Evolutionary conservation across 1,139 yeast species (phyloP).

Genomic region (Debaryomyces singareniensis): DNA sequence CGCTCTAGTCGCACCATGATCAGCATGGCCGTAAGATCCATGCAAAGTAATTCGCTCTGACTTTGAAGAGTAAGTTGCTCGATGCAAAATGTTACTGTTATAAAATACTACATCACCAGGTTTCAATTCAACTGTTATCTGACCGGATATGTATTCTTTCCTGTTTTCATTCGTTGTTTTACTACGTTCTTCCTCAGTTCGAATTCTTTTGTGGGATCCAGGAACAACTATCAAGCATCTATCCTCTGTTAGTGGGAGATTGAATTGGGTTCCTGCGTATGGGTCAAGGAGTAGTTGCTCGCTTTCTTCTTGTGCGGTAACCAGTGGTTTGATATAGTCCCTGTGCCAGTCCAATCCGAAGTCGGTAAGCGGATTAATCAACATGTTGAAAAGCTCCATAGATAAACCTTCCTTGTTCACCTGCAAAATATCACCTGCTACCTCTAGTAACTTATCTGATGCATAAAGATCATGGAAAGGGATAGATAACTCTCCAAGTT

Average conservation of each 20-base stretch:
- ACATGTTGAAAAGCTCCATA: conserved; percentile 53
- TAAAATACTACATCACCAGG: conserved; percentile 55
- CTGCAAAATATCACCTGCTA: conserved; percentile 43
- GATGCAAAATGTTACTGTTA: conserved; percentile 47
- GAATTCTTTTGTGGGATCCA: conserved; percentile 41
- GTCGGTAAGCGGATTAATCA: conserved; percentile 50
- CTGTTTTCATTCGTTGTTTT: conserved; percentile 32
- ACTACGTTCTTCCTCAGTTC: conserved; percentile 42
- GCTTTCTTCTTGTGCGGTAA: conserved; percentile 40
- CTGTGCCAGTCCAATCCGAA: conserved; percentile 56
- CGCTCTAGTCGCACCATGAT: conserved; percentile 40
- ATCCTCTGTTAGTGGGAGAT: conserved; percentile 46
- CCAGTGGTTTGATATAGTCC: conserved; percentile 48
- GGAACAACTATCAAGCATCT: conserved; percentile 48
- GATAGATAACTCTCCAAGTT: conserved; percentile 28
- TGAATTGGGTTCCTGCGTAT: conserved; percentile 50
- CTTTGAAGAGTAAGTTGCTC: conserved; percentile 40
- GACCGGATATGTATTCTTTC: conserved; percentile 34
- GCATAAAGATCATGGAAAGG: conserved; percentile 44
- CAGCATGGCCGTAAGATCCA: conserved; percentile 48
- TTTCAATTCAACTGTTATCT: conserved; percentile 36
- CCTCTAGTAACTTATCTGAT: conserved; percentile 31
- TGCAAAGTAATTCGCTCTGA: conserved; percentile 43
- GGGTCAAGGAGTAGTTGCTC: conserved; percentile 33
- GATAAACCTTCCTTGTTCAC: conserved; percentile 28